These are phyloP conservation scores for Mortierella sp. DNA, from an alignment of 371 early-diverging fungal species.

Conservation along the genomic window DNA sequence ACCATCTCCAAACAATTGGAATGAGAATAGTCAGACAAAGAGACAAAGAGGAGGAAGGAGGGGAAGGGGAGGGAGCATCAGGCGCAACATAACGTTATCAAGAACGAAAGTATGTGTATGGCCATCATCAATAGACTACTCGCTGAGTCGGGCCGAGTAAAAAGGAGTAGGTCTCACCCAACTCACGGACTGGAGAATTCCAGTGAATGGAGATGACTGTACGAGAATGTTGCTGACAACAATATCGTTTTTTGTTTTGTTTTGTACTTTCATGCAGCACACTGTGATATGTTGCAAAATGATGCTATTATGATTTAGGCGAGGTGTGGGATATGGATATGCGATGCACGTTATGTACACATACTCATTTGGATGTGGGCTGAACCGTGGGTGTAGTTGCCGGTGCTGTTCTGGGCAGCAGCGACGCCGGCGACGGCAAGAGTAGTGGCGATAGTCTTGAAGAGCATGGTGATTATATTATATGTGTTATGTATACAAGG, in stretches of 20 bases:
- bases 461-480: constrained; percentile 48
- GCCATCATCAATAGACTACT: background rate
- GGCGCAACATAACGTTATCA: no score
- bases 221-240: background rate
- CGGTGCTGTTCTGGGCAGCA: constrained; percentile 34
- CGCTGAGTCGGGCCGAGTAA: background rate
- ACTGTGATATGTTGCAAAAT: background rate
- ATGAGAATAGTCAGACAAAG: no score
- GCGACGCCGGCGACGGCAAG: constrained; percentile 51
- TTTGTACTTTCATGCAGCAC: background rate
- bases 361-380: constrained; percentile 34
- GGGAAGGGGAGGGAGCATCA: no score
- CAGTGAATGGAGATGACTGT: background rate
- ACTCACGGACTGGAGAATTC: background rate
- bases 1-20: no score
- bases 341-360: constrained; percentile 1
- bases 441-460: constrained; percentile 54
- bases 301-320: background rate
- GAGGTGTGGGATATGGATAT: background rate
- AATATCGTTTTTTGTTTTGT: background rate
- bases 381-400: constrained; percentile 21
- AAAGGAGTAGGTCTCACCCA: background rate
- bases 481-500: background rate
- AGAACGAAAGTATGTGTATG: no score
- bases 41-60: no score